Evolutionary conservation across 306 rosid species (phyloP).

Genomic region (Vigna radiata): DNA sequence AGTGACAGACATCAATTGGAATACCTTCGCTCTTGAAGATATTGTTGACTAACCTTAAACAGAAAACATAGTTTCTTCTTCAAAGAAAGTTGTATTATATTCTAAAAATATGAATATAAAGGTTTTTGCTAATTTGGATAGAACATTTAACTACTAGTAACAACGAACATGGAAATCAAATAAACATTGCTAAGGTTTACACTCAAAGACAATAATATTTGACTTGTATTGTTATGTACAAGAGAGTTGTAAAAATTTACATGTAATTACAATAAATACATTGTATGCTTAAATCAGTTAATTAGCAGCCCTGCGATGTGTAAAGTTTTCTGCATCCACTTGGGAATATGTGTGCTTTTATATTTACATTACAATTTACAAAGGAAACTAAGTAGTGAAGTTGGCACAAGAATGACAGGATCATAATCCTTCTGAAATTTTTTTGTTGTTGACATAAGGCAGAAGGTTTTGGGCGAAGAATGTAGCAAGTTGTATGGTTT

Average conservation of each 20-base stretch:
- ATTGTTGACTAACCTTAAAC: background rate
- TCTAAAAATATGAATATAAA: no score
- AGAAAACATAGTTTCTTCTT: no score
- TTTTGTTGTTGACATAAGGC: background rate
- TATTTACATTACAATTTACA: slow-evolving; percentile 29
- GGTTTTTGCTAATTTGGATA: no score
- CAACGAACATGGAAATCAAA: background rate
- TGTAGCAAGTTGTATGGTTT: slow-evolving; percentile 66
- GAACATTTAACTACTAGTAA: background rate
- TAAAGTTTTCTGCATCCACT: slow-evolving; percentile 4
- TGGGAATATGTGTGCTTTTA: background rate
- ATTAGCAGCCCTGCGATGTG: background rate
- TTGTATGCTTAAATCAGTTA: slow-evolving; percentile 1
- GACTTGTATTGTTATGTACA: slow-evolving; percentile 3
- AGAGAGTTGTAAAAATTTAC: slow-evolving; percentile 8
- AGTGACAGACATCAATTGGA: background rate
- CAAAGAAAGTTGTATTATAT: no score
- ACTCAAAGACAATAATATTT: no score
- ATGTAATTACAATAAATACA: slow-evolving; percentile 20
- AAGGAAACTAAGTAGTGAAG: slow-evolving; percentile 2
- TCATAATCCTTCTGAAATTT: slow-evolving; percentile 19
- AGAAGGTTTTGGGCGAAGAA: slow-evolving; percentile 65
- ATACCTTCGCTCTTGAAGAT: background rate
- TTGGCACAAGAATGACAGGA: background rate
- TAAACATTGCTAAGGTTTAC: background rate